Evolutionary conservation across 371 early-diverging fungal genomes (phyloP).

Genomic region (Circinella minor): DNA sequence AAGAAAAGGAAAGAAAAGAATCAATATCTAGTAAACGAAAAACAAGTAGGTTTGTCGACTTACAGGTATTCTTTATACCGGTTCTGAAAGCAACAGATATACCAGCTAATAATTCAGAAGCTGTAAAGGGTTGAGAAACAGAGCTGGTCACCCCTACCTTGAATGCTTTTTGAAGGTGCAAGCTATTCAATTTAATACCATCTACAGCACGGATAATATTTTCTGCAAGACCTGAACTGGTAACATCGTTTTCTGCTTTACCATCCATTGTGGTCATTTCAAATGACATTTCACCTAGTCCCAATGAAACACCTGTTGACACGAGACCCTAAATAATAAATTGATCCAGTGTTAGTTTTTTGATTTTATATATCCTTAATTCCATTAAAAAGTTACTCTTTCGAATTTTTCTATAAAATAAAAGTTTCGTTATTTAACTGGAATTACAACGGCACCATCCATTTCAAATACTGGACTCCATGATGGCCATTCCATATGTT

Average conservation of each 20-base stretch:
- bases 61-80: conserved; percentile 51
- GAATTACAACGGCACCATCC: conserved; percentile 48
- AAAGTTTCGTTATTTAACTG: conserved; percentile 27
- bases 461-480: conserved; percentile 50
- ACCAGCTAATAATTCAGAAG: conserved; percentile 46
- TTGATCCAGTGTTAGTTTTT: background rate
- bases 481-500: conserved; percentile 43
- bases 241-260: conserved; percentile 36
- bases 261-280: conserved; percentile 65
- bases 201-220: conserved; percentile 57
- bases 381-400: too few species aligned
- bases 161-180: conserved; percentile 64
- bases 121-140: conserved; percentile 56
- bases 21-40: background rate
- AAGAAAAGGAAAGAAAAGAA: background rate
- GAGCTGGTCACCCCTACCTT: conserved; percentile 64
- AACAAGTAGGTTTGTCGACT: conserved; percentile 6
- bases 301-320: conserved; percentile 57
- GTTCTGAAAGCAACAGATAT: conserved; percentile 64
- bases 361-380: too few species aligned
- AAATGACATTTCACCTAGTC: conserved; percentile 59
- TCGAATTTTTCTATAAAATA: background rate
- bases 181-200: conserved; percentile 64
- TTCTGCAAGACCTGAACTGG: conserved; percentile 28
- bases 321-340: conserved; percentile 48